These are phyloP conservation scores for Phylloporus sp. DNA, from an alignment of 768 basidiomycete species.

Conservation along the genomic window DNA sequence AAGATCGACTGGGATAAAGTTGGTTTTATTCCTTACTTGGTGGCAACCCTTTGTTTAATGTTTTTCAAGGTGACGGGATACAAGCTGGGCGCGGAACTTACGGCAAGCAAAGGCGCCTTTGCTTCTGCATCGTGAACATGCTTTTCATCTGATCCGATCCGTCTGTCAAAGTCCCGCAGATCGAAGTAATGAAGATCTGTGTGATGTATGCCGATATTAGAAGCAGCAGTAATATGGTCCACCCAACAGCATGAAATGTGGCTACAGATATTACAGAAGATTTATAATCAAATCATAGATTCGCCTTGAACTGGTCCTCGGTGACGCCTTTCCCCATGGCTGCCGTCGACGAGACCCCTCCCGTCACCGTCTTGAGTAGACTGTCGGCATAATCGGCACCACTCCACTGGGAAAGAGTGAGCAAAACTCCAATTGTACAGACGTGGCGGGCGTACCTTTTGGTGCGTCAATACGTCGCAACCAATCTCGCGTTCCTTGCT, in stretches of 20 bases:
- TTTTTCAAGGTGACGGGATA: conserved; percentile 48
- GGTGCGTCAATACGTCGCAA: conserved; percentile 95
- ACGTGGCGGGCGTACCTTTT: conserved; percentile 58
- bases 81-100: conserved; percentile 72
- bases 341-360: conserved; percentile 94
- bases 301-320: conserved; percentile 72
- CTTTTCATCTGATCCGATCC: neutral
- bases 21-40: conserved; percentile 6
- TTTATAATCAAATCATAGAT: conserved; percentile 32
- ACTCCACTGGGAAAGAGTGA: conserved; percentile 62
- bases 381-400: conserved; percentile 92
- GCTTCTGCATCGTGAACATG: conserved; percentile 23
- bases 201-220: neutral
- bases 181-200: conserved; percentile 7
- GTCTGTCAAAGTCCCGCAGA: neutral
- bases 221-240: neutral
- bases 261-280: conserved; percentile 5
- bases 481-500: conserved; percentile 88
- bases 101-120: conserved; percentile 59
- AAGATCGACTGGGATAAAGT: conserved; percentile 98
- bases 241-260: neutral
- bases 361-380: conserved; percentile 92
- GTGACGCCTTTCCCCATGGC: conserved; percentile 99
- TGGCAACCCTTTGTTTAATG: neutral
- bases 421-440: conserved; percentile 11